Evolutionary conservation across 495 filamentous ascomycete species (phyloP), one percentile per base, ranked within the genome.

Genomic region (Lichina pygmaea): DNA sequence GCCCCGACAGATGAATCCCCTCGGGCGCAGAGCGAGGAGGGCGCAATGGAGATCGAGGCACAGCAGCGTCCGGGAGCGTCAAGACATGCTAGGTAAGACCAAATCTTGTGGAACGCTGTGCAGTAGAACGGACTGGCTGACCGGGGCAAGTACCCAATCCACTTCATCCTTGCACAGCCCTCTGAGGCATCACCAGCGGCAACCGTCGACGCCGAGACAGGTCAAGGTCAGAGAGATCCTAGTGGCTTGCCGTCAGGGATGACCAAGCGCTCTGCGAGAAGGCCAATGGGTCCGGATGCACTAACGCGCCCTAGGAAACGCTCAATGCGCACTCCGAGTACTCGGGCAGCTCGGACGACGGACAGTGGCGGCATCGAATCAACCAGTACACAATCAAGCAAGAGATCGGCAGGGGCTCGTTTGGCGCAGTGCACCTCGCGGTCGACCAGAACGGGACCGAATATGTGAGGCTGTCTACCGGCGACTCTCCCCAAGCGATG

Each of bases 331-430:
- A 71, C 45, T 82, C 83, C 37, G 73, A 84, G 54, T 95, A 94
- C 57, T 75, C 68, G 37, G 85, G 77, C 48, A 86, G 82, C 51
- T 78, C 86, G 50, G 72, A 79, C 51, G 85, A 93, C 51, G 83
- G 82, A 3, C 66, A 65, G 30, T 68, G 72, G 0, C 73, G 86
- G 54, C 81, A 84, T 53, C 70, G 73, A 24, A 86, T 94, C 66
- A 92, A 93, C 55, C 92, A 95, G 57, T 97, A 94, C 56, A 63
- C 77, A 39, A 91, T 97, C 51, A 80, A 78, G 60, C 80, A 94
- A 50, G 89, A 97, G 64, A 95, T 97, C 44, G 89, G 89, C 33
- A 70, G 85, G 37, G 89, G 89, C 6, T 94, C 89, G 0, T 97
- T 89, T 58, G 89, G 91, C 8, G 80, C 89, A 6, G 89, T 97